Evolutionary conservation across 2,329 filamentous ascomycete genomes (phyloP).

Genomic region (Myriosclerotinia scirpicola): DNA sequence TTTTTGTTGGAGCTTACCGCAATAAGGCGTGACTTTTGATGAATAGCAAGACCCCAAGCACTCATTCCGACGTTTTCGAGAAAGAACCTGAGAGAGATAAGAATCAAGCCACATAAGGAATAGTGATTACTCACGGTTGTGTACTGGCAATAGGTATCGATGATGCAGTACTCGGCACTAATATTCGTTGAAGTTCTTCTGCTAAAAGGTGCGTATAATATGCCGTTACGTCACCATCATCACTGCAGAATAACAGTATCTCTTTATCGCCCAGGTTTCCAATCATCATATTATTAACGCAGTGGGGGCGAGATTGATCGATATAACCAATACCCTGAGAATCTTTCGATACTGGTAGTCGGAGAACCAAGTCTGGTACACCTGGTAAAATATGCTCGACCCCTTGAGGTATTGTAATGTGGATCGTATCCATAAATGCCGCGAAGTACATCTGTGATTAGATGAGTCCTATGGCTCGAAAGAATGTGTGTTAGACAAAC

Average conservation of each 20-base stretch:
- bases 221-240: constrained; percentile 73
- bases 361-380: constrained; percentile 52
- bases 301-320: constrained; percentile 54
- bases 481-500: neutral
- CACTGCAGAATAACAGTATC: constrained; percentile 65
- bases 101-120: neutral
- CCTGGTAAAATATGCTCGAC: constrained; percentile 51
- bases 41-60: constrained; percentile 72
- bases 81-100: constrained; percentile 55
- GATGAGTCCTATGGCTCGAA: constrained; percentile 12
- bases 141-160: constrained; percentile 19
- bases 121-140: constrained; percentile 29
- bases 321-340: constrained; percentile 51
- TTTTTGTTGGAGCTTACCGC: constrained; percentile 78
- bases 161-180: neutral
- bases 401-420: constrained; percentile 54
- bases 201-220: constrained; percentile 55
- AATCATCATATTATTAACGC: constrained; percentile 67
- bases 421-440: constrained; percentile 57
- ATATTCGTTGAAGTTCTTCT: neutral
- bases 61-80: constrained; percentile 72
- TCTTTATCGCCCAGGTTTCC: constrained; percentile 70
- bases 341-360: constrained; percentile 44
- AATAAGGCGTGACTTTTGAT: constrained; percentile 70
- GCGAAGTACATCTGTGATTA: constrained; percentile 56